These are phyloP conservation scores for Fragaria ananassa DNA, from an alignment of 306 rosid genomes.

Conservation along the genomic window DNA sequence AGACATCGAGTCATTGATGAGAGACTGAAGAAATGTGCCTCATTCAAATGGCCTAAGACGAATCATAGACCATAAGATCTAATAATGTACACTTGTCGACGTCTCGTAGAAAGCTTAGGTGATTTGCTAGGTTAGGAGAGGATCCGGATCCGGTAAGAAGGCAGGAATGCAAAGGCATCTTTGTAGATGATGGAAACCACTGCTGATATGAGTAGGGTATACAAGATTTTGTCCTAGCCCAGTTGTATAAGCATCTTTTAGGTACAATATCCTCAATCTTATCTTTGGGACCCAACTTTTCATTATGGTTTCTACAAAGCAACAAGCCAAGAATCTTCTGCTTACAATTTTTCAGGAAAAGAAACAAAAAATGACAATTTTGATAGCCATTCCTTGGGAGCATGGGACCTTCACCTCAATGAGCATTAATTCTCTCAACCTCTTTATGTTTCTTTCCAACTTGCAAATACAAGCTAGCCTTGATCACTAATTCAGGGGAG, in stretches of 20 bases:
- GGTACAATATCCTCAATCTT: neutral
- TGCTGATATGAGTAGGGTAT: constrained; percentile 1
- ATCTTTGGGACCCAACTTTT: neutral
- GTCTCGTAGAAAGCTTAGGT: no score
- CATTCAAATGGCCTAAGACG: no score
- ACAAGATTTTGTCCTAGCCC: constrained; percentile 4
- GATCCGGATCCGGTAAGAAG: no score
- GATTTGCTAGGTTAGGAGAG: no score
- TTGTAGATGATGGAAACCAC: neutral
- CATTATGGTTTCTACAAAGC: neutral
- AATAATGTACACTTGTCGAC: no score
- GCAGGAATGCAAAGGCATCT: constrained; percentile 2
- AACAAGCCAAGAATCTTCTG: neutral
- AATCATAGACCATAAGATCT: no score
- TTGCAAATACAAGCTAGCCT: constrained; percentile 3
- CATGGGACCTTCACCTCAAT: constrained; percentile 7
- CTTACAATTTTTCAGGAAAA: neutral
- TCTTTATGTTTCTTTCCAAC: neutral
- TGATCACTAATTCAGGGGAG: neutral
- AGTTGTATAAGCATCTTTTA: neutral
- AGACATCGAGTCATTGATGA: neutral
- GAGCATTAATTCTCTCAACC: neutral
- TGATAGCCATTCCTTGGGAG: neutral
- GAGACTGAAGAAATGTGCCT: neutral
- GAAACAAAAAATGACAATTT: neutral